These are phyloP conservation scores for Neurospora pannonica DNA, from an alignment of 495 filamentous ascomycete genomes.

Conservation along the genomic window DNA sequence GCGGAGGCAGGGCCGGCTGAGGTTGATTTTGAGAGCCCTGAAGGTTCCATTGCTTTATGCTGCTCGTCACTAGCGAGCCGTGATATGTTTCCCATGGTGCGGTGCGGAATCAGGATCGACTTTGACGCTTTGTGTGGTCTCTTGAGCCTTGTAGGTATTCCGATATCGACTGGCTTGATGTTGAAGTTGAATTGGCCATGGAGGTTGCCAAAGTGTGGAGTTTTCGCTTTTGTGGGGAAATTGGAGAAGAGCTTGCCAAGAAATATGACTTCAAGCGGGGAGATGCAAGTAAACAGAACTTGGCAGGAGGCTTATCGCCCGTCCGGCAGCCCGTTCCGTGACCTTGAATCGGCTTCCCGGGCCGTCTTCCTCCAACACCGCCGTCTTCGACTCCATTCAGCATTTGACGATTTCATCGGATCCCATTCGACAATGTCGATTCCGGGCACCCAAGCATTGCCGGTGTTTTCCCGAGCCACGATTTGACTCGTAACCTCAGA, in stretches of 20 bases:
- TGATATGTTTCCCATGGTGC: background rate
- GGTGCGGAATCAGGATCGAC: background rate
- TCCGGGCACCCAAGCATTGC: background rate
- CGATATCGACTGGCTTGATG: background rate
- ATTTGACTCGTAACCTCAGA: background rate
- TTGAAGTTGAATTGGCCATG: background rate
- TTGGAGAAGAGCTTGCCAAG: background rate
- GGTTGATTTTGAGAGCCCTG: background rate
- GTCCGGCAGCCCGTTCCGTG: background rate
- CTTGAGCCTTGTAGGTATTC: background rate
- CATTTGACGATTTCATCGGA: background rate
- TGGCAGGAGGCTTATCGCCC: background rate
- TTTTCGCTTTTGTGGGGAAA: background rate
- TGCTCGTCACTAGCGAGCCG: background rate
- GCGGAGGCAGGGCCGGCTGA: slow-evolving; percentile 9
- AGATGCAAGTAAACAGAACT: background rate
- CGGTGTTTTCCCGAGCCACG: background rate
- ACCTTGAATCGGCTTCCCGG: background rate
- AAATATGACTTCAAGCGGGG: background rate
- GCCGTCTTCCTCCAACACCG: background rate
- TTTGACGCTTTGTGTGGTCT: background rate
- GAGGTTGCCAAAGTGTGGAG: background rate
- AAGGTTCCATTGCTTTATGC: background rate
- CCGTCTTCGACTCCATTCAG: background rate
- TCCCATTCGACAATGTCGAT: background rate